A percentile compares a stretch with the other conserved stretches of the same genome.
Evolutionary conservation across 2,329 filamentous ascomycete genomes (phyloP).

Genomic region (Lachnum nothofagi): DNA sequence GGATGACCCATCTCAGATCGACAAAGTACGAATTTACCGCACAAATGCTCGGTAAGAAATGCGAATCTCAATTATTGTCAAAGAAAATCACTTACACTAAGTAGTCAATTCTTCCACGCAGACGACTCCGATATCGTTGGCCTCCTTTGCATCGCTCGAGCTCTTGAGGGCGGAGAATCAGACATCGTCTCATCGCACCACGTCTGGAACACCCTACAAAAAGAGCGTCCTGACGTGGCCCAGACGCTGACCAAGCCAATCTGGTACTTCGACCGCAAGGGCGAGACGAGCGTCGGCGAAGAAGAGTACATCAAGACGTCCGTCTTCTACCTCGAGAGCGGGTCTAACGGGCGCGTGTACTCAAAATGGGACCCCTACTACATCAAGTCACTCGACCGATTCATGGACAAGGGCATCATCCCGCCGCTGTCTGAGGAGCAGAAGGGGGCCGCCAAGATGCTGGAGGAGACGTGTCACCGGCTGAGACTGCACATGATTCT

Average conservation of each 20-base stretch:
- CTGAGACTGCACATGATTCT: constrained; percentile 79
- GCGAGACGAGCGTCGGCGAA: constrained; percentile 69
- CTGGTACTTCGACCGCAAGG: constrained; percentile 92
- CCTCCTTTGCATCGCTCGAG: constrained; percentile 72
- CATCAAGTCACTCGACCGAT: constrained; percentile 68
- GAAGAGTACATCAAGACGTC: constrained; percentile 67
- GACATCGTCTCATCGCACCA: constrained; percentile 74
- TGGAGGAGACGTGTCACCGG: constrained; percentile 71
- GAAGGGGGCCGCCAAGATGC: constrained; percentile 58
- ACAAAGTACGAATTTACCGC: constrained; percentile 84
- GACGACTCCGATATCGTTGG: constrained; percentile 82
- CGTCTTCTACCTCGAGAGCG: constrained; percentile 72
- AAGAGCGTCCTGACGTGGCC: constrained; percentile 71
- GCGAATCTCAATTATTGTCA: not conserved
- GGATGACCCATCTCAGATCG: constrained; percentile 73
- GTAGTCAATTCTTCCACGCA: constrained; percentile 74
- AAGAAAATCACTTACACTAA: constrained; percentile 1
- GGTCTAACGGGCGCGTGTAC: constrained; percentile 62
- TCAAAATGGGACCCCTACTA: constrained; percentile 91
- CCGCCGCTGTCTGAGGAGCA: constrained; percentile 68
- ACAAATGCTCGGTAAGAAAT: constrained; percentile 62
- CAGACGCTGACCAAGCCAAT: constrained; percentile 69
- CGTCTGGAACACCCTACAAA: constrained; percentile 76
- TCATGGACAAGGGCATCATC: constrained; percentile 67
- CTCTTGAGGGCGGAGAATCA: constrained; percentile 75